Percentiles rank a stretch among this genome's conserved stretches.
Evolutionary conservation across 257 asterid species (phyloP).

Genomic region (Solanum chaucha): DNA sequence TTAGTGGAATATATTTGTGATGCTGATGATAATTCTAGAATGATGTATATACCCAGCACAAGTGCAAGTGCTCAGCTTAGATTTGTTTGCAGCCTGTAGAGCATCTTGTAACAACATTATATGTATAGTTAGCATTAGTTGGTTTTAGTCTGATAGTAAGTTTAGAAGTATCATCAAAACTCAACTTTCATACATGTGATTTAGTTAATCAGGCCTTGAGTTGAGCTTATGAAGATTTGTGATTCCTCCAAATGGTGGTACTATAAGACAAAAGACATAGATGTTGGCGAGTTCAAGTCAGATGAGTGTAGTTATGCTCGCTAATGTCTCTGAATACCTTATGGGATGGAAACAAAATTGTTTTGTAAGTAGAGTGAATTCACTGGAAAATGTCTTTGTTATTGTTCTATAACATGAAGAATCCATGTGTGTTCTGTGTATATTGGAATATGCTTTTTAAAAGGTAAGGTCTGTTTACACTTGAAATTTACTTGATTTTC

Average conservation of each 20-base stretch:
- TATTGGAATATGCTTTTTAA: background rate
- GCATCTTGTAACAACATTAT: background rate
- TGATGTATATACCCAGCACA: background rate
- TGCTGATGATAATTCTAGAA: background rate
- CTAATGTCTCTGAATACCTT: background rate
- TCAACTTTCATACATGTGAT: background rate
- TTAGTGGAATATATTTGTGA: background rate
- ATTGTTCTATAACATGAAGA: background rate
- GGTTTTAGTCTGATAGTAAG: background rate
- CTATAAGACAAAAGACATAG: background rate
- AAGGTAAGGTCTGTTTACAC: background rate
- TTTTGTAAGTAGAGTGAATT: background rate
- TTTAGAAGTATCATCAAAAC: background rate
- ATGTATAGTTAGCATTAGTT: background rate
- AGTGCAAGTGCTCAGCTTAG: background rate
- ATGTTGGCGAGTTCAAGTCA: background rate
- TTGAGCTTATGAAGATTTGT: background rate
- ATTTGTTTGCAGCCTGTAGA: background rate
- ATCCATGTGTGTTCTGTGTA: background rate
- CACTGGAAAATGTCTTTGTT: background rate
- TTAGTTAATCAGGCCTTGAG: background rate
- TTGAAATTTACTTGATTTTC: background rate
- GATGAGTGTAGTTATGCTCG: background rate
- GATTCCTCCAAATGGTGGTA: background rate
- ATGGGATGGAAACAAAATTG: background rate